Evolutionary conservation across 2,329 filamentous ascomycete species (phyloP).

Genomic region (Hymenoscyphus infarciens): DNA sequence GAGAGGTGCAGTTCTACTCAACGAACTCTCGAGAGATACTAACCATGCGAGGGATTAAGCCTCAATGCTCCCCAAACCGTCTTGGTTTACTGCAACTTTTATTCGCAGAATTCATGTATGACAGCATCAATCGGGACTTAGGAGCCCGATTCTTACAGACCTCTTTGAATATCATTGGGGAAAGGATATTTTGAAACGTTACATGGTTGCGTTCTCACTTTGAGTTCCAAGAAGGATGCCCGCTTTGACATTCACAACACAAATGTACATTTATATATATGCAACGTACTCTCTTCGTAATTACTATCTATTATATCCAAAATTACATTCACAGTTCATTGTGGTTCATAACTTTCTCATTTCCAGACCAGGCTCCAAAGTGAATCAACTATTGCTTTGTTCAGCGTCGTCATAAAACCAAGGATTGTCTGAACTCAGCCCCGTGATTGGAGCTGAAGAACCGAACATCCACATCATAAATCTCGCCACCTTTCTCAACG

Average conservation of each 20-base stretch:
- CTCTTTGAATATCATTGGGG: not conserved
- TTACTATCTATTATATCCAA: too few species aligned
- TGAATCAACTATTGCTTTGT: slow-evolving; percentile 4
- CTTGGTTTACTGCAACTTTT: not conserved
- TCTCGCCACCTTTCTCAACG: slow-evolving; percentile 16
- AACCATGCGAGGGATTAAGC: not conserved
- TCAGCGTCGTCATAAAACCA: slow-evolving; percentile 13
- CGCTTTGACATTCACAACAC: not conserved
- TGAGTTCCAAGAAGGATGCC: not conserved
- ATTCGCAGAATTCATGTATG: not conserved
- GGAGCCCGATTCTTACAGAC: not conserved
- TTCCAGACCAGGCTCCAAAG: not conserved
- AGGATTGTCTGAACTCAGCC: slow-evolving; percentile 16
- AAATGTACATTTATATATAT: not conserved
- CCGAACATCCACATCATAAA: slow-evolving; percentile 2
- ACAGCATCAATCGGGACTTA: not conserved
- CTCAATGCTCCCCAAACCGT: not conserved
- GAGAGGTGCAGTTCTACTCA: not conserved
- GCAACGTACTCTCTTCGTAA: not conserved
- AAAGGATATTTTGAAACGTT: not conserved
- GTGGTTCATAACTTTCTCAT: not conserved
- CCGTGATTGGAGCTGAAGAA: slow-evolving; percentile 20
- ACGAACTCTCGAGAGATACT: not conserved
- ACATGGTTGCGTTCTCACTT: not conserved
- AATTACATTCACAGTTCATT: not conserved